Evolutionary conservation across 2,329 filamentous ascomycete species (phyloP), one percentile per base, ranked within the genome.

Genomic region (Rachicladosporium sp.): DNA sequence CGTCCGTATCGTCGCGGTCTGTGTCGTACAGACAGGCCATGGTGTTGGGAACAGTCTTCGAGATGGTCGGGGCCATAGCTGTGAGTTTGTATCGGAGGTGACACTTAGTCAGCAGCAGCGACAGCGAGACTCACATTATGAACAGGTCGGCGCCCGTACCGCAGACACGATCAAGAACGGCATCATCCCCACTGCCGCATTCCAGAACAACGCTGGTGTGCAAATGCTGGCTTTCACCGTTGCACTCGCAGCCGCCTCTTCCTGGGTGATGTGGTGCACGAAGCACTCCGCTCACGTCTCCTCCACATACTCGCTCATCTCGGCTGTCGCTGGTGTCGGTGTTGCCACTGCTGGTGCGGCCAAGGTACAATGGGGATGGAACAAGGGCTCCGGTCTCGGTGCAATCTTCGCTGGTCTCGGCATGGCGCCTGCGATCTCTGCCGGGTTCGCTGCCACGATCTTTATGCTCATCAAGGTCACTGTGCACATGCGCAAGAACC

Each of bases 161-260:
- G 71, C 75, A 19, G 70, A 73, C 40, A 78, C 75, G 7, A 78
- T 78, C 54, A 69, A 73, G 44, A 78, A 72, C 50, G 72, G 73
- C 43, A 67, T 79, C 38, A 70, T 79, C 50, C 62, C 66, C 40
- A 66, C 65, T 29, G 45, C 53, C 0, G 59, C 64, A 19, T 78
- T 74, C 52, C 46, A 57, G 0, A 55, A 61, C 1, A 57, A 67
- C 13, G 71, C 75, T 2, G 65, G 62, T 6, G 41, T 63, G 6
- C 53, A 56, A 45, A 54, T 58, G 47, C 42, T 57, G 23, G 54
- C 52, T 19, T 75, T 76, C 67, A 67, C 71, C 48, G 57, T 54
- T 41, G 55, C 56, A 31, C 49, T 55, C 7, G 53, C 53, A 10
- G 68, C 67, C 13, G 73, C 71, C 10, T 67, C 73, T 0, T 46